phyloP scores from a whole-genome alignment of 1,284 basidiomycete species.

The Porogramme epimiltina region DNA sequence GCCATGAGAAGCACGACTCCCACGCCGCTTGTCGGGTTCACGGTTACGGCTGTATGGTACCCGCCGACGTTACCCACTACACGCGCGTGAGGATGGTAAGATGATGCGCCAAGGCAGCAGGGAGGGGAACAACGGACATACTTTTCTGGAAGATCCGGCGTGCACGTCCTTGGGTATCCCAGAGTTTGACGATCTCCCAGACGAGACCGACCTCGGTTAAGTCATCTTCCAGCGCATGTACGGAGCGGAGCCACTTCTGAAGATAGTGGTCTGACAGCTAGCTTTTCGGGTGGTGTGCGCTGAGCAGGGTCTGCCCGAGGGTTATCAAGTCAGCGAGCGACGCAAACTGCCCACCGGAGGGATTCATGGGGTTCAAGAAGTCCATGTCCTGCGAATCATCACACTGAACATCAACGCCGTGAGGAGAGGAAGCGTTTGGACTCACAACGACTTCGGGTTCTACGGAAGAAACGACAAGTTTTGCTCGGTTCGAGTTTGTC shows the following conservation, averaged over 20 bases:
- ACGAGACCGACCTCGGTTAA: constrained; percentile 45
- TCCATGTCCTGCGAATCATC: constrained; percentile 46
- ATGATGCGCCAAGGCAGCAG: too few relatives aligned
- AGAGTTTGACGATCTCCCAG: constrained; percentile 48
- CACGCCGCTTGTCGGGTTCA: constrained; percentile 47
- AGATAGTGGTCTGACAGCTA: constrained; percentile 39
- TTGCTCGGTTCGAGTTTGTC: constrained; percentile 19
- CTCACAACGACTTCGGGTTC: constrained; percentile 9
- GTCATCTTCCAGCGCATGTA: constrained; percentile 38
- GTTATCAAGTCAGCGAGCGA: constrained; percentile 45
- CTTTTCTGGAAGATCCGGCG: constrained; percentile 40
- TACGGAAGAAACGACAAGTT: constrained; percentile 18
- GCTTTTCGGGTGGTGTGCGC: constrained; percentile 38
- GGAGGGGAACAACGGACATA: constrained; percentile 7
- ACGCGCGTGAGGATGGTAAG: constrained; percentile 17
- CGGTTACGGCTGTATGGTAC: constrained; percentile 44
- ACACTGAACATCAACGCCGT: background rate
- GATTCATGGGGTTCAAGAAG: constrained; percentile 42
- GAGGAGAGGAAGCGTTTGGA: too few relatives aligned
- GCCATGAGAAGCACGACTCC: constrained; percentile 49
- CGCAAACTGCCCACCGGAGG: constrained; percentile 50
- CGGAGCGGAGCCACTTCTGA: constrained; percentile 45
- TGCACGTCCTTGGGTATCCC: constrained; percentile 36
- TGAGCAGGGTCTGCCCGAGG: constrained; percentile 44
- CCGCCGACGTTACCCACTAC: constrained; percentile 47